Base-by-base conservation (phyloP, 1,284 basidiomycete species). In the Trichosporon faecale region DNA sequence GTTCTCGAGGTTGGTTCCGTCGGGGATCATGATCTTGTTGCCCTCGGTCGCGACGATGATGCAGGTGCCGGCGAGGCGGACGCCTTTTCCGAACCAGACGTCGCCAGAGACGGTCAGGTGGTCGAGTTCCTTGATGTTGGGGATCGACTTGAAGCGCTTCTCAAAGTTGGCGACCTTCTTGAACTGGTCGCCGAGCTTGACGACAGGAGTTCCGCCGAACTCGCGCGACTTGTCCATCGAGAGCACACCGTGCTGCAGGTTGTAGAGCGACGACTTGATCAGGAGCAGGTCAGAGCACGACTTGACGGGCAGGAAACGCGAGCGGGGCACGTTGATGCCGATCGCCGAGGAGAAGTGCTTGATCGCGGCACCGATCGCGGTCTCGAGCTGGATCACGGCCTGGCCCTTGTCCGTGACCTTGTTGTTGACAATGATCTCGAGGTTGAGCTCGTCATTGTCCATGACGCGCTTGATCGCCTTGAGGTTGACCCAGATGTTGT, bases 191-290 rank as follows among this genome's bases (percentile, higher is more conserved):
- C 95, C 94, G 60, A 98, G 89, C 87, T 98, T 98, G 87, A 99
- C 94, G 69, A 98, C 96, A 27, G 97, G 96, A 2, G 94, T 98
- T 60, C 91, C 94, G 73, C 85, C 91, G 83, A 98, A 98, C 89
- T 95, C 92, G 79, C 94, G 86, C 69, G 89, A 87, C 77, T 91
- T 89, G 84, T 94, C 95, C 88, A 98, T 91, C 73, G 95, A 89
- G 67, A 99, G 89, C 79, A 93, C 92, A 69, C 97, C 97, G 84
- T 99, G 96, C 85, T 93, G 87, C 66, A 99, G 87, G 75, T 91
- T 93, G 87, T 99, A 99, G 74, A 99, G 91, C 82, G 98, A 95
- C 76, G 91, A 94, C 86, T 96, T 99, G 88, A 98, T 97, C 76
- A 98, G 87, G 35, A 98, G 88, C 77, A 98, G 86, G 83, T 95